Evolutionary conservation across 768 basidiomycete species (phyloP).

Genomic region (Mycena leptocephala): DNA sequence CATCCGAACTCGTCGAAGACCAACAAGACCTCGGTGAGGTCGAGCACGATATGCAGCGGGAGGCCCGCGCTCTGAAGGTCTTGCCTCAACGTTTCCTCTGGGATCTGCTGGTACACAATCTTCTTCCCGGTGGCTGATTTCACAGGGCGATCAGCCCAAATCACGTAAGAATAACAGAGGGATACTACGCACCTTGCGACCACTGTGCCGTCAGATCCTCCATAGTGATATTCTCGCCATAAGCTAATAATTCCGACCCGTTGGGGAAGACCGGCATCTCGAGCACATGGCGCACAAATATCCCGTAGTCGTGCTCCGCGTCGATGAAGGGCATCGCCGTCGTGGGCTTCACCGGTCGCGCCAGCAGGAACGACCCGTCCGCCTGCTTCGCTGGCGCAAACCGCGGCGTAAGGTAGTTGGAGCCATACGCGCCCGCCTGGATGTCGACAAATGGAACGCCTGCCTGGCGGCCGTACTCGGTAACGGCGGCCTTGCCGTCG

Average conservation of each 20-base stretch:
- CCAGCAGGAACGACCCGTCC: background rate
- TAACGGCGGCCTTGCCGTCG: background rate
- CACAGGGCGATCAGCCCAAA: background rate
- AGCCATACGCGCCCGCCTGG: background rate
- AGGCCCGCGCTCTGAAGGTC: background rate
- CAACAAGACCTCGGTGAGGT: background rate
- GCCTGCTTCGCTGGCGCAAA: background rate
- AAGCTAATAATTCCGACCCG: background rate
- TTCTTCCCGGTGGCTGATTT: background rate
- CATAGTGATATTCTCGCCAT: slow-evolving; percentile 26
- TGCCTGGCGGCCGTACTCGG: background rate
- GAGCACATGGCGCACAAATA: background rate
- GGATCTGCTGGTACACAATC: background rate
- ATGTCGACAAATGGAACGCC: background rate
- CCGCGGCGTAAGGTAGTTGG: background rate
- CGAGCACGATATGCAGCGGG: background rate
- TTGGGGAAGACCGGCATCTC: background rate
- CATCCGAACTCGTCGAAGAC: background rate
- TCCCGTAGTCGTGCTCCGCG: background rate
- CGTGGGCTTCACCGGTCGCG: background rate
- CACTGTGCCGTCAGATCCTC: background rate
- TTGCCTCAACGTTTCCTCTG: background rate
- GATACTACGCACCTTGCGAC: background rate
- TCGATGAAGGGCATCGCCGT: background rate
- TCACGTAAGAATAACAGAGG: background rate